phyloP scores from a whole-genome alignment of 768 basidiomycete species.

The Pholiota conissans region DNA sequence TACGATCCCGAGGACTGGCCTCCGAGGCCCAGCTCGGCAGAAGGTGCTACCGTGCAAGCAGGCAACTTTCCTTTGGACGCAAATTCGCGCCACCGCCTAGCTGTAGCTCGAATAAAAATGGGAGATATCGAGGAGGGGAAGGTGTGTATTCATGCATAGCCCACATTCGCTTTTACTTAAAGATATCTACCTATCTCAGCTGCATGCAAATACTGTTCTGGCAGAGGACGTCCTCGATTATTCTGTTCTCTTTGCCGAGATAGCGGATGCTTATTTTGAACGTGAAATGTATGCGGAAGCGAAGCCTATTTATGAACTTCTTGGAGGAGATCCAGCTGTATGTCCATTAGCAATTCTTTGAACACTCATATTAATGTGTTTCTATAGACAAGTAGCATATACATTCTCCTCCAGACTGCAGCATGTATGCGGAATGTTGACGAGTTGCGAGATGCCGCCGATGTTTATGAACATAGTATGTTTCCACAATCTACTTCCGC shows the following conservation, averaged over 20 bases:
- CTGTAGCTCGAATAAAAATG: slow-evolving; percentile 78
- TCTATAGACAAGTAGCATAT: slow-evolving; percentile 68
- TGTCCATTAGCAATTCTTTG: slow-evolving; percentile 26
- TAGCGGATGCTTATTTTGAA: slow-evolving; percentile 84
- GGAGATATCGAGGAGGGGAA: slow-evolving; percentile 81
- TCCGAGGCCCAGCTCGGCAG: slow-evolving; percentile 24
- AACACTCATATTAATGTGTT: not conserved
- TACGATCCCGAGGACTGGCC: slow-evolving; percentile 55
- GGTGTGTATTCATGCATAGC: slow-evolving; percentile 40
- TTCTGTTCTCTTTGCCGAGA: slow-evolving; percentile 75
- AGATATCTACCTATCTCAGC: slow-evolving; percentile 37
- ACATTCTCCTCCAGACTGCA: slow-evolving; percentile 75
- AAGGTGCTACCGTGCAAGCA: slow-evolving; percentile 48
- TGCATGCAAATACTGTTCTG: slow-evolving; percentile 75
- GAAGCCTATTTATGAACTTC: slow-evolving; percentile 72
- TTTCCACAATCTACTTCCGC: not conserved
- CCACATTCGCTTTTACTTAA: not conserved
- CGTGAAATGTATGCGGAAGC: slow-evolving; percentile 78
- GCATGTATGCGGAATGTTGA: slow-evolving; percentile 79
- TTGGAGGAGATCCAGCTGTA: slow-evolving; percentile 76
- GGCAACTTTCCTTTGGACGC: slow-evolving; percentile 68
- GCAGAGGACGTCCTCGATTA: slow-evolving; percentile 75
- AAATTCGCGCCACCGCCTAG: slow-evolving; percentile 81
- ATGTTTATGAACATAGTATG: slow-evolving; percentile 82
- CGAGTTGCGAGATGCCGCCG: slow-evolving; percentile 72